Base-by-base conservation (phyloP, 208 protist genomes). In the Leishmania tarentolae region DNA sequence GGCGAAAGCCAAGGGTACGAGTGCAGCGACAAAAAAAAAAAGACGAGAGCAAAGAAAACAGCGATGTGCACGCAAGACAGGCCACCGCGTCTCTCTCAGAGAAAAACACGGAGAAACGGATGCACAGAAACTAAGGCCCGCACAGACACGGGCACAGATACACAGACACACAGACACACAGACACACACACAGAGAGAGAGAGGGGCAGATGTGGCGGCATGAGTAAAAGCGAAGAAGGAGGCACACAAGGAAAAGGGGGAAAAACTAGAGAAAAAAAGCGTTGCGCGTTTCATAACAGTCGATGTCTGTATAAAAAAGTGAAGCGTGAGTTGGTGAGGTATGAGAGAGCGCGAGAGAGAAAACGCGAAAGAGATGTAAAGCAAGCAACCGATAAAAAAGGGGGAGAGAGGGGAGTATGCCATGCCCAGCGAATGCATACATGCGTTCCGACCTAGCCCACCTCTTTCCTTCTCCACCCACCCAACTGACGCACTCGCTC, bases 281-380 rank as follows among this genome's bases (percentile, higher is more conserved):
- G 17, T 3, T 28, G 24, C 68, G 42, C 68, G 42, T 42, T 21
- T 31, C 24, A 50, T 35, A 2, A 35, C 21, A 77, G 56, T 46
- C 66, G 84, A 44, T 40, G 50, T 47, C 19, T 73, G n/a, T 77
- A 28, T 77, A 35, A 63, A 46, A 61, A 61, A 61, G 5, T 31
- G 56, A 61, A 61, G 56, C 24, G 56, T 61, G 56, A 61, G 56
- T n/a, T 9, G 56, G 56, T 61, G 7, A 21, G 66, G 37, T 17
- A 46, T 15, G 37, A 57, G 9, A 59, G 56, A 56, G 59, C 2
- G 46, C 28, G 66, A 78, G 28, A 40, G 78, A 63, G 28, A 21
- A 66, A 65, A 46, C 6, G 57, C 7, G 65, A 31, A 56, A 76
- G 47, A 40, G 37, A 85, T 80, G 19, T n/a, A 61, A 40, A 65